phyloP scores from a whole-genome alignment of 2,329 filamentous ascomycete species.

The Neopestalotiopsis clavispora region DNA sequence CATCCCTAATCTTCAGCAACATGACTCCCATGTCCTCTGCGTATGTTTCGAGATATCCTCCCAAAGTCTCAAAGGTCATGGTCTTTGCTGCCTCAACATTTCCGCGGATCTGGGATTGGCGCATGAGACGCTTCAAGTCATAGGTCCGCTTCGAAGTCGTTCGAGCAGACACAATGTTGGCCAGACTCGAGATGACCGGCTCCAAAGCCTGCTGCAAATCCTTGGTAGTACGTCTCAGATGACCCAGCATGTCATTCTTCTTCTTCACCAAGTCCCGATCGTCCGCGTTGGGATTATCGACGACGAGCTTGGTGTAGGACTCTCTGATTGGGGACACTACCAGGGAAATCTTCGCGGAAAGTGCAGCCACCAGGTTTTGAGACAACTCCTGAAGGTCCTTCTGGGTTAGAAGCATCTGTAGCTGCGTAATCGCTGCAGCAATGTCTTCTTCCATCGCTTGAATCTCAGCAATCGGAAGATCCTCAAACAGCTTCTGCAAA shows the following conservation, averaged over 20 bases:
- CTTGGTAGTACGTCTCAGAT: conserved; percentile 22
- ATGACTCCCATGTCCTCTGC: conserved; percentile 28
- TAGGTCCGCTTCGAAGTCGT: conserved; percentile 33
- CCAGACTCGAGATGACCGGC: conserved; percentile 24
- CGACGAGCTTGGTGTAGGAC: neutral
- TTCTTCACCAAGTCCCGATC: conserved; percentile 7
- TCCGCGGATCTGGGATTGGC: conserved; percentile 29
- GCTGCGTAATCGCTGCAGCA: conserved; percentile 22
- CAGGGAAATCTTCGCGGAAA: neutral
- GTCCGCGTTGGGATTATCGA: neutral
- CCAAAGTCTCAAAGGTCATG: conserved; percentile 29
- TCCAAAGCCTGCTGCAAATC: conserved; percentile 21
- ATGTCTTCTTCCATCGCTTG: conserved; percentile 25
- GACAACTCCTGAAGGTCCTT: conserved; percentile 23
- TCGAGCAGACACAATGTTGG: conserved; percentile 32
- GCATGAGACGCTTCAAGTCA: conserved; percentile 31
- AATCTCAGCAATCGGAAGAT: conserved; percentile 22
- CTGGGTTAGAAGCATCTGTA: conserved; percentile 24
- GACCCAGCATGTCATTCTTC: conserved; percentile 24
- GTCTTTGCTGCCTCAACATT: conserved; percentile 30
- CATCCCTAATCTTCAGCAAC: conserved; percentile 25
- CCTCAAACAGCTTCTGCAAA: conserved; percentile 14
- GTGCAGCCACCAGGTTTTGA: conserved; percentile 4
- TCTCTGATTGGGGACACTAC: neutral
- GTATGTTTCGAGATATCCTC: conserved; percentile 23